Evolutionary conservation across 2,329 filamentous ascomycete species (phyloP), one percentile per base, ranked within the genome.

Genomic region (Pseudogymnoascus sp.): DNA sequence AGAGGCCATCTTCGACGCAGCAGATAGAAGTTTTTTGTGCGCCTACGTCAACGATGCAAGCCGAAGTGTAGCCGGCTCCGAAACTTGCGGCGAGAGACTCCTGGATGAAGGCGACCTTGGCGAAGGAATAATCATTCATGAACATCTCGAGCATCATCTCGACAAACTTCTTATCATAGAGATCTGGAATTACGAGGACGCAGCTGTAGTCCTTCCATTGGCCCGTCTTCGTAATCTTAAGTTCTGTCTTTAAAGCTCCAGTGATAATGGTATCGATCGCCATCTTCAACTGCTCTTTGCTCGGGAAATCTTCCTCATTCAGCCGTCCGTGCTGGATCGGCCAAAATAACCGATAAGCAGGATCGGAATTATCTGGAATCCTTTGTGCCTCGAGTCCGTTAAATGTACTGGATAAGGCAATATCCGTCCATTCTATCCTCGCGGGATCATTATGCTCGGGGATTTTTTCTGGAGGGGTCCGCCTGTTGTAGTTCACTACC

Each of bases 21-120:
- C 93, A 93, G 33, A 99, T 89, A 0, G 95, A 96, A 1, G 95
- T 97, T 81, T 99, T 99, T 73, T 97, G 92, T 0, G 95, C 93
- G 11, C 95, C 95, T 63, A 99, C 89, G 73, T 99, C 95, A 10
- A 99, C 92, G 63, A 99, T 92, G 70, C 95, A 99, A 19, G 91
- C 90, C 66, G 90, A 91, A 0, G 93, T 96, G 72, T 96, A 97
- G 6, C 95, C 95, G 3, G 93, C 95, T 11, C 95, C 95, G 73
- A 96, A 99, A 0, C 92, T 95, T 2, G 93, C 93, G 0, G 93
- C 93, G 72, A 97, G 85, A 71, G 92, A 96, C 77, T 99, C 95
- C 74, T 99, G 95, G 64, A 97, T 92, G 72, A 99, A 96, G 74
- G 90, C 96, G 59, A 97, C 87, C 63, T 89, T 87, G 67, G 85